Evolutionary conservation across 2,329 filamentous ascomycete species (phyloP), one percentile per base, ranked within the genome.

Genomic region (Colletotrichum spinosum): DNA sequence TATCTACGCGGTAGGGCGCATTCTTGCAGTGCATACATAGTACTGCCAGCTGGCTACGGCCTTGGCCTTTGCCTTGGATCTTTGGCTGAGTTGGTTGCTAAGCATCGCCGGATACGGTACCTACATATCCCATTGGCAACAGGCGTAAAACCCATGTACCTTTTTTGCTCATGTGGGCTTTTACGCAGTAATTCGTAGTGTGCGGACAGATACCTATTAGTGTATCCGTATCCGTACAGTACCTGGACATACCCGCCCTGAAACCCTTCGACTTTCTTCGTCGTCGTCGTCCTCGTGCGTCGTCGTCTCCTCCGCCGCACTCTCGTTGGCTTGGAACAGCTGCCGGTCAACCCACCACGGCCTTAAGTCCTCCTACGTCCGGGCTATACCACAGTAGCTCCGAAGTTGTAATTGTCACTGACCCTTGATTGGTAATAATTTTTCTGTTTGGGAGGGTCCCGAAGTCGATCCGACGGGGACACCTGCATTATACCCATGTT

Each of bases 371-470:
- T 45, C 48, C 63, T 66, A 66, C 46, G 41, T 66, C 63, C 63
- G 63, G 51, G 52, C 10, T 53, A 42, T 33, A 5, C 25, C 25
- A 25, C 25, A 25, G 25, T 25, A 17, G 39, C 37, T 61, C 57
- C 51, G 41, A 44, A 25, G 25, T 25, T 42, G 33, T 11, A 44
- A 53, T 57, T 63, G 58, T 57, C 58, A 57, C 25, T 41, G 39
- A 41, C 25, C 48, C 42, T 65, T 66, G 63, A 66, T 66, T 66
- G 59, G 63, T 63, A 63, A 63, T 57, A 41, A 37, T 15, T 15
- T 13, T 62, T 33, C 44, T 44, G 45, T 33, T 57, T 44, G 46
- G 55, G 46, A 11, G 51, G 46, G 46, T 56, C 52, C 63, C 58
- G 42, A 62, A 62, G 58, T 53, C 63, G 63, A 65, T 65, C 58